Conservation (phyloP, 2,329 filamentous ascomycete species). For the Byssothecium circinans region DNA sequence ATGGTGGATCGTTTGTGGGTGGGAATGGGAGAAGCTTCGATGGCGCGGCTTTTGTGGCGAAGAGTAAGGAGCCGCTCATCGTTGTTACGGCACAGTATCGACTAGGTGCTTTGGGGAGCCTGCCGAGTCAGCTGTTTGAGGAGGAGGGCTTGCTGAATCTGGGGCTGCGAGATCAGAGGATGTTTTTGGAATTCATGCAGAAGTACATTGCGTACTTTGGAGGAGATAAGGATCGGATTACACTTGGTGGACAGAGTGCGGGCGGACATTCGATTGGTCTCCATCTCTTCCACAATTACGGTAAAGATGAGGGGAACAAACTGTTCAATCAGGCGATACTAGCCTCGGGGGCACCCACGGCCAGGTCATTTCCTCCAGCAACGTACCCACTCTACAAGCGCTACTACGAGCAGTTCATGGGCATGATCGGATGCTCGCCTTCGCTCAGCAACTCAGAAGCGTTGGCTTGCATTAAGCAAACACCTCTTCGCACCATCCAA, state of each 20-base stretch:
- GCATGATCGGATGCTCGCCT: constrained; percentile 29
- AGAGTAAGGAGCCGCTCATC: constrained; percentile 34
- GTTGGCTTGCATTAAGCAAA: constrained; percentile 45
- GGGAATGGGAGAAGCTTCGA: constrained; percentile 38
- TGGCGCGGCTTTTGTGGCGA: constrained; percentile 37
- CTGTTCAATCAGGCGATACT: constrained; percentile 39
- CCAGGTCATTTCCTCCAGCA: constrained; percentile 38
- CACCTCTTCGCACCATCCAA: constrained; percentile 44
- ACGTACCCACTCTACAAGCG: constrained; percentile 34
- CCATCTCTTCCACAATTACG: constrained; percentile 43
- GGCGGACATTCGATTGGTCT: constrained; percentile 43
- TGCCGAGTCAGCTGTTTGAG: constrained; percentile 39
- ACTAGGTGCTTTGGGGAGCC: constrained; percentile 36
- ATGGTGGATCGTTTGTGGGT: constrained; percentile 35
- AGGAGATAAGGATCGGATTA: constrained; percentile 45
- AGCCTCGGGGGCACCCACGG: constrained; percentile 39
- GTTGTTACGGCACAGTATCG: constrained; percentile 41
- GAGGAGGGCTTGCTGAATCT: constrained; percentile 39
- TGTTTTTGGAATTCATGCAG: constrained; percentile 43
- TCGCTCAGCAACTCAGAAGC: constrained; percentile 32
- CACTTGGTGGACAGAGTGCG: constrained; percentile 46
- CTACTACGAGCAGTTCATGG: constrained; percentile 37
- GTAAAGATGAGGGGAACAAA: constrained; percentile 29
- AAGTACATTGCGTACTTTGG: constrained; percentile 44
- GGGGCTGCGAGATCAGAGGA: constrained; percentile 33